Conservation (phyloP, 306 rosid species). For the Notholithocarpus densiflorus region DNA sequence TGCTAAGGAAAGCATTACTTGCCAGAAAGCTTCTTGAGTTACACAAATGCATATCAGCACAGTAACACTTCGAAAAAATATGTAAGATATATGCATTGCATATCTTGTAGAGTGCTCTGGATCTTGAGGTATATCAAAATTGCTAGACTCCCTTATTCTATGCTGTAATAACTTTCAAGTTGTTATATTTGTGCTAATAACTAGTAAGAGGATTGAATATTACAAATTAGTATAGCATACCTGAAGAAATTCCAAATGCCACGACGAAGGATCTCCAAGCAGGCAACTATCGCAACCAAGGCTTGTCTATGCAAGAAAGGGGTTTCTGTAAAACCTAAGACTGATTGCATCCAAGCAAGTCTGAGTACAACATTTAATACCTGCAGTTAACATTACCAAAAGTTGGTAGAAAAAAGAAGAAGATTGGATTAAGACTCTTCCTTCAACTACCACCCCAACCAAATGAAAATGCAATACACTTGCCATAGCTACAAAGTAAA, state of each 20-base stretch:
- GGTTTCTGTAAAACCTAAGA: constrained; percentile 45
- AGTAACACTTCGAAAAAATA: too few species aligned
- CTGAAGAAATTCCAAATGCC: constrained; percentile 93
- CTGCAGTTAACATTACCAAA: constrained; percentile 30
- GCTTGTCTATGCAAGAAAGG: constrained; percentile 63
- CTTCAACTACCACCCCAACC: not conserved
- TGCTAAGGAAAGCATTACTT: too few species aligned
- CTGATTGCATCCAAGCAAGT: constrained; percentile 80
- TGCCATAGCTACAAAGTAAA: constrained; percentile 65
- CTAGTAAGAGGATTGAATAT: not conserved
- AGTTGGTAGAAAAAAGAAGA: not conserved
- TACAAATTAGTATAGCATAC: constrained; percentile 24
- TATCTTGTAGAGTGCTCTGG: not conserved
- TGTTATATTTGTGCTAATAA: too few species aligned
- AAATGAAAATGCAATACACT: not conserved
- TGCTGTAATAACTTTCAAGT: too few species aligned
- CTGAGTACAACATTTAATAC: constrained; percentile 61
- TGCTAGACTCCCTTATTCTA: too few species aligned
- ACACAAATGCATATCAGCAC: not conserved
- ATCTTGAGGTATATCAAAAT: not conserved
- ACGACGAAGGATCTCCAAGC: constrained; percentile 75
- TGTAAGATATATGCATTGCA: not conserved
- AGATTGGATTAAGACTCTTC: not conserved
- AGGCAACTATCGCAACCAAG: constrained; percentile 53
- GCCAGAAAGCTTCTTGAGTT: not conserved